phyloP scores from a whole-genome alignment of 805 yeast genomes.

The Komagataella populi region DNA sequence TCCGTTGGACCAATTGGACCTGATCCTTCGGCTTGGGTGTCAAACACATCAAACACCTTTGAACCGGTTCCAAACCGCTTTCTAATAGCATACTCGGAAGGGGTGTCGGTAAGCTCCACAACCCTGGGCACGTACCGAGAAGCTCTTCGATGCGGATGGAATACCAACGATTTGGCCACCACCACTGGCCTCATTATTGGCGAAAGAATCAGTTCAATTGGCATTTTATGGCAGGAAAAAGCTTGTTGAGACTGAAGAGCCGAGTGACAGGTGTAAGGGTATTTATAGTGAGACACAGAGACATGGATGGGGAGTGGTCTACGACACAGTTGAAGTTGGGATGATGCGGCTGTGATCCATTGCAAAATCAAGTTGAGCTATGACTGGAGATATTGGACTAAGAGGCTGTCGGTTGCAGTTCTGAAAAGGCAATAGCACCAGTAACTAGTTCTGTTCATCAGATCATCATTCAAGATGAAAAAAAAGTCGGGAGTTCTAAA shows the following conservation, averaged over 20 bases:
- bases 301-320: background rate
- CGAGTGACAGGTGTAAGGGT: background rate
- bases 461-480: too few species aligned
- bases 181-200: constrained; percentile 51
- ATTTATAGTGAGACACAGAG: background rate
- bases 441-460: too few species aligned
- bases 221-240: constrained; percentile 23
- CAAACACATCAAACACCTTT: constrained; percentile 40
- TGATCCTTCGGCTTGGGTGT: constrained; percentile 22
- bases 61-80: constrained; percentile 51
- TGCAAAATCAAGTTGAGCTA: too few species aligned
- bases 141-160: constrained; percentile 41
- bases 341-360: background rate
- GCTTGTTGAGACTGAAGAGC: background rate
- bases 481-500: too few species aligned
- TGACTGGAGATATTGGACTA: background rate
- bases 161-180: constrained; percentile 36
- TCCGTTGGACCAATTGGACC: constrained; percentile 27
- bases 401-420: background rate
- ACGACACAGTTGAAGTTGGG: background rate
- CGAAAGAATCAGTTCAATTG: constrained; percentile 41
- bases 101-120: constrained; percentile 24
- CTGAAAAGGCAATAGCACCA: background rate
- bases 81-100: constrained; percentile 32
- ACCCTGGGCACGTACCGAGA: constrained; percentile 43